Percentiles rank a stretch among this genome's conserved stretches.
phyloP scores from a whole-genome alignment of 2,329 filamentous ascomycete species.

The Coleophoma cylindrospora region DNA sequence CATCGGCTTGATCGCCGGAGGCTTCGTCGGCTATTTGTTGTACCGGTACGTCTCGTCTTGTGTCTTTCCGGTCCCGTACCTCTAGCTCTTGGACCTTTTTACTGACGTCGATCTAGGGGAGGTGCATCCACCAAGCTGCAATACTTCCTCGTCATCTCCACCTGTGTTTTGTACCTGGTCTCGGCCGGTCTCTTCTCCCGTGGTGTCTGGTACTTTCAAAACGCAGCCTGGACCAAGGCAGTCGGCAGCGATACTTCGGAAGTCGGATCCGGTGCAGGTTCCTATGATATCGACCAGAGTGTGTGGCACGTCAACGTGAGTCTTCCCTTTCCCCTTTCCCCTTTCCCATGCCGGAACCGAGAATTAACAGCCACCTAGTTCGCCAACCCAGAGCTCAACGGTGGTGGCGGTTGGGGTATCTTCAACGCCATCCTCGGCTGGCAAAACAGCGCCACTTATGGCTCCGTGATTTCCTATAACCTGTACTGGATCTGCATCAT shows the following conservation, averaged over 20 bases:
- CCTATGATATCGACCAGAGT: constrained; percentile 68
- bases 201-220: constrained; percentile 67
- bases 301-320: constrained; percentile 71
- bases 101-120: constrained; percentile 31
- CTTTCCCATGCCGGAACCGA: too few relatives aligned
- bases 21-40: constrained; percentile 63
- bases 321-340: too few relatives aligned
- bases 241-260: constrained; percentile 48
- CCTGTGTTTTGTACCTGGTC: constrained; percentile 75
- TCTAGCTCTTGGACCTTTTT: not conserved
- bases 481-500: constrained; percentile 75
- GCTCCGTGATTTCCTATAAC: constrained; percentile 79
- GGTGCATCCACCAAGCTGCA: constrained; percentile 61
- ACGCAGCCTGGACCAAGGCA: constrained; percentile 49
- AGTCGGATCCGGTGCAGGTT: constrained; percentile 60
- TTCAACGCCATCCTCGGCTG: constrained; percentile 81
- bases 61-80: not conserved
- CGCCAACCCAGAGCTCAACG: constrained; percentile 65
- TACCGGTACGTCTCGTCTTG: constrained; percentile 37
- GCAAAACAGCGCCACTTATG: constrained; percentile 83
- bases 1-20: constrained; percentile 61
- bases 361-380: constrained; percentile 33
- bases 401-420: constrained; percentile 75
- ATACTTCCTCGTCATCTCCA: constrained; percentile 71
- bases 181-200: constrained; percentile 75